Conservation (phyloP, 225 moss, liverwort and hornwort species). For the Lunularia cruciata region DNA sequence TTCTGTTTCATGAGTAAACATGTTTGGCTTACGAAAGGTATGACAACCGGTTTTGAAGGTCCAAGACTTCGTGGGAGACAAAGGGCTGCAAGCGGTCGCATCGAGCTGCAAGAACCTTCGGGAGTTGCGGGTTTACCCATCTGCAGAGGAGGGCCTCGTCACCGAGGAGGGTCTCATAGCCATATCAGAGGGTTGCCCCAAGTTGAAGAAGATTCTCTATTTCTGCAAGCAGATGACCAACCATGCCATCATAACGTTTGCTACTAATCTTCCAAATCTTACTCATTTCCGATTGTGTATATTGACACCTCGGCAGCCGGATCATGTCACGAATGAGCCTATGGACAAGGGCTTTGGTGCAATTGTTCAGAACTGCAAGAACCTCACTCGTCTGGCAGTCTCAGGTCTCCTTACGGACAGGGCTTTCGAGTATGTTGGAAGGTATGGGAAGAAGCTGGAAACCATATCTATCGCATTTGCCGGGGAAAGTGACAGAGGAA, state of each 20-base stretch:
- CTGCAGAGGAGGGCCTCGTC: constrained; percentile 47
- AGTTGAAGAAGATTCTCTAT: constrained; percentile 81
- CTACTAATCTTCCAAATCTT: constrained; percentile 59
- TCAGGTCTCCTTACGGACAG: constrained; percentile 76
- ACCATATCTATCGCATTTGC: constrained; percentile 51
- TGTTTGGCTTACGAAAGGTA: no score
- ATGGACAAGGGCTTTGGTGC: constrained; percentile 78
- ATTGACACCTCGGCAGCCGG: constrained; percentile 47
- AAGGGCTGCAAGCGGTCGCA: constrained; percentile 72
- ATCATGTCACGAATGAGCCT: constrained; percentile 53
- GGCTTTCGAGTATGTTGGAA: constrained; percentile 51
- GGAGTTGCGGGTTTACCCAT: constrained; percentile 81
- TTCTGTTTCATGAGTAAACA: neutral
- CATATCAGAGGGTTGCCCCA: constrained; percentile 70
- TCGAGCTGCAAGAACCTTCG: constrained; percentile 63
- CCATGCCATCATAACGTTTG: constrained; percentile 59
- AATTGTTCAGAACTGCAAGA: constrained; percentile 61
- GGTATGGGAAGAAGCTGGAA: constrained; percentile 48
- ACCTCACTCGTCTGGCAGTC: constrained; percentile 71
- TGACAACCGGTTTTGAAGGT: constrained; percentile 51
- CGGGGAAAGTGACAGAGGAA: constrained; percentile 48
- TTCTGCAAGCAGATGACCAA: constrained; percentile 98
- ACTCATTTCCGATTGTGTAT: constrained; percentile 87
- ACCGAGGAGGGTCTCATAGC: constrained; percentile 79
- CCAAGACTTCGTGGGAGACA: constrained; percentile 82